Evolutionary conservation across 73 alveolate species (phyloP).

Genomic region (Paramecium primaurelia): DNA sequence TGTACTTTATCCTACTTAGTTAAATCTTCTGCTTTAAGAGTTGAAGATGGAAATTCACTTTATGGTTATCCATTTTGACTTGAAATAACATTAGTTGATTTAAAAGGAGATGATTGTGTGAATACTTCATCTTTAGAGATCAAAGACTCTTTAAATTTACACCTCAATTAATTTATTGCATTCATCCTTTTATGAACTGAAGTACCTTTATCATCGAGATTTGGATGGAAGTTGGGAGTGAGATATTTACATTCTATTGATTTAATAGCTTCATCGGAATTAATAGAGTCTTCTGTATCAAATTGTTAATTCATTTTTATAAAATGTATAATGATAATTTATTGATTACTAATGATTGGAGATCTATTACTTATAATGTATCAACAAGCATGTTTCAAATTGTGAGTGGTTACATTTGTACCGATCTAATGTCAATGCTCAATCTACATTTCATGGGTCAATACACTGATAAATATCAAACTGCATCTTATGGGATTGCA

Average conservation of each 20-base stretch:
- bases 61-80: not conserved
- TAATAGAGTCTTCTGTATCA: conserved; percentile 11
- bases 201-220: not conserved
- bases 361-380: not conserved
- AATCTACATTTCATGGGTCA: not conserved
- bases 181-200: not conserved
- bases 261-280: conserved; percentile 35
- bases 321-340: not conserved
- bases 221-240: not conserved
- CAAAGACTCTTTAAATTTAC: conserved; percentile 1
- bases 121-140: not conserved
- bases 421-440: not conserved
- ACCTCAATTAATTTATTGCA: not conserved
- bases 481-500: conserved; percentile 3
- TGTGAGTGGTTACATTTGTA: not conserved
- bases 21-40: not conserved
- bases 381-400: not conserved
- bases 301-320: not conserved
- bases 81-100: not conserved
- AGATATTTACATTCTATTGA: not conserved
- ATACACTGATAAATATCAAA: not conserved
- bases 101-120: not conserved
- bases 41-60: not conserved
- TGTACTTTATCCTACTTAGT: not conserved
- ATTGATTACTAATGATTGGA: not conserved